These are phyloP conservation scores for Cyberlindnera bimundalis DNA, from an alignment of 805 yeast species.

Conservation along the genomic window DNA sequence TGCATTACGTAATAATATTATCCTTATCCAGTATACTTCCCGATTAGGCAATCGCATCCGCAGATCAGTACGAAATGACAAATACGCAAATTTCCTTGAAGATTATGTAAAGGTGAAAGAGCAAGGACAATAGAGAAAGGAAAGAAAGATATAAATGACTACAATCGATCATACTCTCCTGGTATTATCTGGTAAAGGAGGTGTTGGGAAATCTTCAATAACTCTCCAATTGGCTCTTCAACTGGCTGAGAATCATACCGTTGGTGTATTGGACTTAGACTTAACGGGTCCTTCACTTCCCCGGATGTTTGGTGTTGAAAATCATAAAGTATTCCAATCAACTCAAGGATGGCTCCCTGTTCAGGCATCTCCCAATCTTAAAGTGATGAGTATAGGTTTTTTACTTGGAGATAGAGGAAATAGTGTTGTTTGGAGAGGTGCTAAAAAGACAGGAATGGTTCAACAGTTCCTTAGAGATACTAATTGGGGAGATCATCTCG, in stretches of 20 bases:
- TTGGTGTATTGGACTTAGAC: slow-evolving; percentile 95
- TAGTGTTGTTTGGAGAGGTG: slow-evolving; percentile 98
- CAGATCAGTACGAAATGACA: no score
- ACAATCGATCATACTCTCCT: slow-evolving; percentile 68
- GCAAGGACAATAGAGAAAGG: neutral
- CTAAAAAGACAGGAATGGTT: slow-evolving; percentile 97
- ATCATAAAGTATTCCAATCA: slow-evolving; percentile 74
- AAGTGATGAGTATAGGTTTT: slow-evolving; percentile 67
- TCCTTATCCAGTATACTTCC: no score
- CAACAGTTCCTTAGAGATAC: slow-evolving; percentile 90
- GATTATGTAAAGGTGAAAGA: neutral
- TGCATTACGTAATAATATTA: no score
- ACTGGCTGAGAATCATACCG: slow-evolving; percentile 67
- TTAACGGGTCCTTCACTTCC: slow-evolving; percentile 96
- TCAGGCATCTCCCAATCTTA: slow-evolving; percentile 32
- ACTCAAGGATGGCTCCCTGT: slow-evolving; percentile 94
- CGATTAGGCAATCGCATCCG: no score
- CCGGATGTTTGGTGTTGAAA: slow-evolving; percentile 91
- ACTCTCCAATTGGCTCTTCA: slow-evolving; percentile 93
- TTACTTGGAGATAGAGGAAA: slow-evolving; percentile 78
- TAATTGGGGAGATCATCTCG: slow-evolving; percentile 70
- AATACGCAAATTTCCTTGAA: neutral
- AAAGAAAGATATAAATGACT: no score
- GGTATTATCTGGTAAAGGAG: slow-evolving; percentile 92
- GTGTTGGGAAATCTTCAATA: slow-evolving; percentile 95